These are phyloP conservation scores for Picochlorum sp. DNA, from an alignment of 139 green algal genomes.

Conservation along the genomic window DNA sequence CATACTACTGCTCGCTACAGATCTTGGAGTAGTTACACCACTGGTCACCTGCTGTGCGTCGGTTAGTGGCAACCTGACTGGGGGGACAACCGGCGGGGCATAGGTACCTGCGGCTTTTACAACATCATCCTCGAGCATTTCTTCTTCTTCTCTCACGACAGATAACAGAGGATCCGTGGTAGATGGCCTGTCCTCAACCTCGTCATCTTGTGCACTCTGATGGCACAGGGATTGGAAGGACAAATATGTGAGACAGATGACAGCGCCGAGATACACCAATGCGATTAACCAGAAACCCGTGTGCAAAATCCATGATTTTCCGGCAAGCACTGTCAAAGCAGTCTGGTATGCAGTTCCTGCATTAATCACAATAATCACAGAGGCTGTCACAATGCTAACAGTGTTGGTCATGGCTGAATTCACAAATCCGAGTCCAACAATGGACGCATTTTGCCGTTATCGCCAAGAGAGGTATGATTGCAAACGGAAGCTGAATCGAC, in stretches of 20 bases:
- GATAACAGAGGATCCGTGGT: too few relatives aligned
- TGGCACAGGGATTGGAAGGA: neutral
- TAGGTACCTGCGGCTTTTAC: too few relatives aligned
- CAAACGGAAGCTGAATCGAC: conserved; percentile 54
- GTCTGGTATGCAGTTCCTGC: conserved; percentile 14
- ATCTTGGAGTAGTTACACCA: neutral
- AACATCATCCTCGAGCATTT: too few relatives aligned
- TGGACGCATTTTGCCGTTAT: conserved; percentile 15
- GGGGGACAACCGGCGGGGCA: too few relatives aligned
- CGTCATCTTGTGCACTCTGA: too few relatives aligned
- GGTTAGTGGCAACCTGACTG: too few relatives aligned
- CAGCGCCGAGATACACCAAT: neutral
- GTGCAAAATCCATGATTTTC: neutral
- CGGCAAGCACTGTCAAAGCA: neutral
- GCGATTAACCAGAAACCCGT: neutral
- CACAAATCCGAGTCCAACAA: conserved; percentile 20
- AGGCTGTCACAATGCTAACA: conserved; percentile 13
- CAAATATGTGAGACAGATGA: neutral
- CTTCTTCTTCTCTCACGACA: too few relatives aligned
- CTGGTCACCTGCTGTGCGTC: too few relatives aligned
- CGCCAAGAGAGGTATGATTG: conserved; percentile 25
- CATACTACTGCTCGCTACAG: neutral
- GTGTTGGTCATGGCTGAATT: conserved; percentile 12
- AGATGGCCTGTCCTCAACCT: too few relatives aligned
- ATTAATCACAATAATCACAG: conserved; percentile 21